Evolutionary conservation across 2,329 filamentous ascomycete genomes (phyloP), one percentile per base, ranked within the genome.

Genomic region (Verruconis gallopava): DNA sequence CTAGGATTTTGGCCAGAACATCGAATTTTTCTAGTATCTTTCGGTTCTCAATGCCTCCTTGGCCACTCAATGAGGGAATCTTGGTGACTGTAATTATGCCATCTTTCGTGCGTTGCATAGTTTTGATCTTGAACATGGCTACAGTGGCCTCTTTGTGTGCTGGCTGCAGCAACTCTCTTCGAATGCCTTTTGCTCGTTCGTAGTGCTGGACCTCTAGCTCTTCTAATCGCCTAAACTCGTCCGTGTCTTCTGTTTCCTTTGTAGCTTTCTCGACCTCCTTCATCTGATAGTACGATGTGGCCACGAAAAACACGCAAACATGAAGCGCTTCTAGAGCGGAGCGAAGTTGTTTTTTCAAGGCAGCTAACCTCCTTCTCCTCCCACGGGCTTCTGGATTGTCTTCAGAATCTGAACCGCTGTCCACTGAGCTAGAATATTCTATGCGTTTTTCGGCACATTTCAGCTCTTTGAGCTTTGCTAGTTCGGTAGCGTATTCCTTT

Each of bases 241-340:
- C 75, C 0, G 82, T 84, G 4, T 77, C 75, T 1, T 38, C 36
- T 9, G 79, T 75, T 30, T n/a, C 25, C 17, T 65, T 55, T 0
- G 79, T 85, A 50, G 79, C 63, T 1, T 73, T 67, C 35, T 72
- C 58, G 43, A 88, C 75, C 1, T 35, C 42, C 54, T 88, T 91
- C 47, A 93, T 81, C 53, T 94, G 85, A 54, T 78, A 95, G 50
- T 79, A 79, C 0, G 79, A 81, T 50, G 86, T 94, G 12, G 80
- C 85, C 19, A 79, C 79, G 54, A 93, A 94, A 62, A 95, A 95
- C 1, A 76, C 69, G 21, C 81, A 85, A 49, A 80, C 77, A 56
- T 95, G 89, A 46, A 89, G 73, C 34, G 93, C 60, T 54, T 93
- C 85, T 14, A 94, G 65, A 2, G 83, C 78, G 15, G 68, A 71